Conservation (phyloP, 2,329 filamentous ascomycete genomes). For the Pezicula carpinea region DNA sequence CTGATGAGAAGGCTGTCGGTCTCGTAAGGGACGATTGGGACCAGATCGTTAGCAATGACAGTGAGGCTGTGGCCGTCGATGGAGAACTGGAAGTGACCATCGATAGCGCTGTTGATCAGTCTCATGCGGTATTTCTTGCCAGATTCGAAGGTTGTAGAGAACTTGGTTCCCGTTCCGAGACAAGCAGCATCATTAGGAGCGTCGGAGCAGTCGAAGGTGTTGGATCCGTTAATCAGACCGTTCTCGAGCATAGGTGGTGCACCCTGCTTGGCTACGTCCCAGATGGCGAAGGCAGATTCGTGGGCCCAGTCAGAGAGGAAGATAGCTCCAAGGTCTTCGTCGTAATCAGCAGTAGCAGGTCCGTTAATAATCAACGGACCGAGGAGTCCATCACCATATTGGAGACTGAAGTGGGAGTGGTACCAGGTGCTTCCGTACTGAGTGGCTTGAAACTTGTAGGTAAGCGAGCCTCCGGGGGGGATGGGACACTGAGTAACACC, state of each 20-base stretch:
- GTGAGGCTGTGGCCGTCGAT: slow-evolving; percentile 53
- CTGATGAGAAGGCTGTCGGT: slow-evolving; percentile 49
- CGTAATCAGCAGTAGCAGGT: slow-evolving; percentile 53
- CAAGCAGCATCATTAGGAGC: slow-evolving; percentile 21
- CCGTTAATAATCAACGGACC: slow-evolving; percentile 59
- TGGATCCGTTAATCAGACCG: slow-evolving; percentile 28
- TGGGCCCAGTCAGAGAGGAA: slow-evolving; percentile 28
- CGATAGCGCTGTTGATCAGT: slow-evolving; percentile 40
- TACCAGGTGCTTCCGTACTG: slow-evolving; percentile 30
- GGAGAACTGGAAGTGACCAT: slow-evolving; percentile 41
- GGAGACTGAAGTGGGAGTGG: slow-evolving; percentile 23
- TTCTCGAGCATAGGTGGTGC: slow-evolving; percentile 20
- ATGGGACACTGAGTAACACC: slow-evolving; percentile 63
- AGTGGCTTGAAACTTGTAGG: slow-evolving; percentile 32
- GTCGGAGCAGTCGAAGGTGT: slow-evolving; percentile 19
- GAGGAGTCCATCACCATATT: slow-evolving; percentile 42
- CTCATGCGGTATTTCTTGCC: slow-evolving; percentile 38
- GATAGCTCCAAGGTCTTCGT: slow-evolving; percentile 33
- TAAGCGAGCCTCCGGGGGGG: slow-evolving; percentile 45
- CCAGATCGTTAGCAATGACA: slow-evolving; percentile 54
- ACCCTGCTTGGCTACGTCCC: slow-evolving; percentile 20
- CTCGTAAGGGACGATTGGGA: slow-evolving; percentile 51
- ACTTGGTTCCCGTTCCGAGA: slow-evolving; percentile 25
- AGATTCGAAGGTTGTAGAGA: slow-evolving; percentile 24
- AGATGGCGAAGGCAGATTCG: slow-evolving; percentile 16